Percentiles rank a stretch among this genome's conserved stretches.
Evolutionary conservation across 2,329 filamentous ascomycete species (phyloP).

Genomic region (Camptophora hylomeconis): DNA sequence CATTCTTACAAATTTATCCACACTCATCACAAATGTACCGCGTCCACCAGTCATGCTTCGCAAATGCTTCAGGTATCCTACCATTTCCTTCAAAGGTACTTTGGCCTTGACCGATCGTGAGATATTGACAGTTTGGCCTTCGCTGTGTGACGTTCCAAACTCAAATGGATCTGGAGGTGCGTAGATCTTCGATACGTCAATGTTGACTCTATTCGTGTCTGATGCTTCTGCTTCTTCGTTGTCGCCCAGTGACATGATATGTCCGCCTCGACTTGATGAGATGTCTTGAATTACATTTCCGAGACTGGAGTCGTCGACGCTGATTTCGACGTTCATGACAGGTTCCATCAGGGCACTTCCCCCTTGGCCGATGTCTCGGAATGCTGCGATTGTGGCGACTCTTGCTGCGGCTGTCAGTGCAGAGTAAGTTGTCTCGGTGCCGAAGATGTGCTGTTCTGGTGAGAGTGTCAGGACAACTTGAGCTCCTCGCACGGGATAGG

Average conservation of each 20-base stretch:
- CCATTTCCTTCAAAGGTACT: constrained; percentile 92
- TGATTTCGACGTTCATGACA: constrained; percentile 81
- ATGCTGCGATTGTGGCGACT: constrained; percentile 54
- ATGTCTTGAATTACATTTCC: constrained; percentile 76
- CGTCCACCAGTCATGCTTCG: constrained; percentile 79
- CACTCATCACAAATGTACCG: constrained; percentile 62
- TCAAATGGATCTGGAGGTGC: constrained; percentile 74
- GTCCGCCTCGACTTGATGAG: constrained; percentile 57
- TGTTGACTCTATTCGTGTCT: constrained; percentile 25
- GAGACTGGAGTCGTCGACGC: constrained; percentile 67
- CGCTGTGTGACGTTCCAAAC: constrained; percentile 22
- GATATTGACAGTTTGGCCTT: constrained; percentile 22
- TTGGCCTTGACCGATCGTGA: constrained; percentile 63
- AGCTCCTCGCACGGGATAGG: constrained; percentile 67
- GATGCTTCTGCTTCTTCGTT: constrained; percentile 24
- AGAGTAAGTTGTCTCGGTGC: constrained; percentile 52
- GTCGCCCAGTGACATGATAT: constrained; percentile 57
- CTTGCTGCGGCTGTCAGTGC: constrained; percentile 55
- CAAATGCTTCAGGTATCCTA: constrained; percentile 82
- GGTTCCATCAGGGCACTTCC: constrained; percentile 70
- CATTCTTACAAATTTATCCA: constrained; percentile 60
- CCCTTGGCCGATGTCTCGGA: constrained; percentile 47
- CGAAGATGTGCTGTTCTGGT: constrained; percentile 50
- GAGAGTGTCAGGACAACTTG: constrained; percentile 59
- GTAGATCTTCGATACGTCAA: constrained; percentile 68